Conservation (phyloP, 2,329 filamentous ascomycete genomes). For the Verticillium longisporum region DNA sequence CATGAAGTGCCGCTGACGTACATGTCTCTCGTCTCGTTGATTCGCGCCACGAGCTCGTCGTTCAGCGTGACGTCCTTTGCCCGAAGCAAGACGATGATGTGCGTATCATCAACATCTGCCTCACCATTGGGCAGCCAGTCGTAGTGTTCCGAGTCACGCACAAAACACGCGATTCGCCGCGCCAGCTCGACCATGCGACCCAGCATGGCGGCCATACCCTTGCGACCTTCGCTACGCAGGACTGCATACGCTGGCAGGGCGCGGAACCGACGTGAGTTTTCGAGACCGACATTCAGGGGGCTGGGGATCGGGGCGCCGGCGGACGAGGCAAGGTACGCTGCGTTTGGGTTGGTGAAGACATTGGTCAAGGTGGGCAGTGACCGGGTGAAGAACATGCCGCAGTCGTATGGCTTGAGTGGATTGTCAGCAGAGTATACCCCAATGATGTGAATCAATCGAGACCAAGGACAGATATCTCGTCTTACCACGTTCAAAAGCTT, state of each 20-base stretch:
- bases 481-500: conserved; percentile 84
- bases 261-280: conserved; percentile 87
- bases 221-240: conserved; percentile 64
- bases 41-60: conserved; percentile 55
- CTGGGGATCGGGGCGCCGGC: conserved; percentile 53
- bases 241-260: conserved; percentile 85
- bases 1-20: conserved; percentile 80
- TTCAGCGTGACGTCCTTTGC: conserved; percentile 61
- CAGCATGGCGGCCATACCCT: conserved; percentile 64
- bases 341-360: conserved; percentile 79
- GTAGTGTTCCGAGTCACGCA: conserved; percentile 56
- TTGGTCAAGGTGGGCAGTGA: conserved; percentile 49
- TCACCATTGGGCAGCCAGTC: conserved; percentile 54
- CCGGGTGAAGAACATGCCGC: conserved; percentile 78
- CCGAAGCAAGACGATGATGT: conserved; percentile 64
- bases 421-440: conserved; percentile 1
- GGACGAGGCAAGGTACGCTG: conserved; percentile 62
- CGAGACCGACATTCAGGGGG: conserved; percentile 81
- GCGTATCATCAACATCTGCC: conserved; percentile 42
- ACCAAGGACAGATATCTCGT: conserved; percentile 10
- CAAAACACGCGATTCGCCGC: conserved; percentile 56
- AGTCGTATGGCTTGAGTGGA: conserved; percentile 67
- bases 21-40: conserved; percentile 68
- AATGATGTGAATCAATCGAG: background rate
- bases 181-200: conserved; percentile 66